These are phyloP conservation scores for Aegilops bicornis DNA, from an alignment of 176 grass and related monocot genomes.

Conservation along the genomic window DNA sequence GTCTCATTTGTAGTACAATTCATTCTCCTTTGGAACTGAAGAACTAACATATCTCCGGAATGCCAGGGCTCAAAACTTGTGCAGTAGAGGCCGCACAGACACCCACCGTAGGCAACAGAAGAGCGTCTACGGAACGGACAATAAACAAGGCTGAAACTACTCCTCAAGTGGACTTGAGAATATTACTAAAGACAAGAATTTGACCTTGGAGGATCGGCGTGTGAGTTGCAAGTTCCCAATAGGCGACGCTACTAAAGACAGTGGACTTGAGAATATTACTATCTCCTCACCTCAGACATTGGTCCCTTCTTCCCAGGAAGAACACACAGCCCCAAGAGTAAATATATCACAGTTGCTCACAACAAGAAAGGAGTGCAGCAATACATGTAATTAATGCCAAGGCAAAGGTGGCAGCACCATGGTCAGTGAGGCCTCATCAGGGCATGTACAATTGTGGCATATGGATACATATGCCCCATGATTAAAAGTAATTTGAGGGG, in stretches of 20 bases:
- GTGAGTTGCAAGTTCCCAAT: slow-evolving; percentile 38
- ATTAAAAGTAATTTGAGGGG: too few species aligned
- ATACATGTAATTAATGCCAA: slow-evolving; percentile 25
- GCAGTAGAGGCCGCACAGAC: not conserved
- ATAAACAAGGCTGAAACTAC: not conserved
- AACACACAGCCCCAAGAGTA: slow-evolving; percentile 43
- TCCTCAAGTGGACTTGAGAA: too few species aligned
- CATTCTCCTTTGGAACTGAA: not conserved
- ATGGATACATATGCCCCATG: too few species aligned
- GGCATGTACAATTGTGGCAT: too few species aligned
- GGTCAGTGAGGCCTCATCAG: slow-evolving; percentile 8
- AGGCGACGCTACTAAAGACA: slow-evolving; percentile 5
- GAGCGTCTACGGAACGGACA: slow-evolving; percentile 30
- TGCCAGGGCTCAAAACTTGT: not conserved
- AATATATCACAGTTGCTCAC: slow-evolving; percentile 13
- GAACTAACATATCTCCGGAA: not conserved
- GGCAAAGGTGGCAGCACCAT: slow-evolving; percentile 24
- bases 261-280: slow-evolving; percentile 31
- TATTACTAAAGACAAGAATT: not conserved
- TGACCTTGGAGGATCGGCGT: slow-evolving; percentile 24
- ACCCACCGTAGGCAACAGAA: not conserved
- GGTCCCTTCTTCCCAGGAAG: slow-evolving; percentile 47
- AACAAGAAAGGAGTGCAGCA: slow-evolving; percentile 19
- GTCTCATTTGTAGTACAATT: not conserved
- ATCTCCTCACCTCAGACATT: slow-evolving; percentile 29